Evolutionary conservation across 169 alveolate species (phyloP).

Genomic region (Plasmodium knowlesi): DNA sequence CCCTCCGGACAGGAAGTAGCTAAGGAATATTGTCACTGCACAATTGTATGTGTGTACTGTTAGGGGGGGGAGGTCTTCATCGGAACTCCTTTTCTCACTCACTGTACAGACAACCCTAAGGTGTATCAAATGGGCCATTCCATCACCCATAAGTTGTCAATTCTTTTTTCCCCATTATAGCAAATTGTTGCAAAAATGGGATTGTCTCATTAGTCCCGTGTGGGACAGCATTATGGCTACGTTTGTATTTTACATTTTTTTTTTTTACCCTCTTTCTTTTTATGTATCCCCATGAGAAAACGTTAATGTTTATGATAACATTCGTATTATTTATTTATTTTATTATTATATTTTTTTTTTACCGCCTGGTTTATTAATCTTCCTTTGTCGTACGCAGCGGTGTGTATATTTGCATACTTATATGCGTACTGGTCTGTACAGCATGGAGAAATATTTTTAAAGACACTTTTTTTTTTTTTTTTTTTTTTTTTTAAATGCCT

Average conservation of each 20-base stretch:
- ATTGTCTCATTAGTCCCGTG: not conserved
- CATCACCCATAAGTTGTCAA: not conserved
- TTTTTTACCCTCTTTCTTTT: not conserved
- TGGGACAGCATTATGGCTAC: not conserved
- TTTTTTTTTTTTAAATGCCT: not conserved
- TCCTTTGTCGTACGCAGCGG: not conserved
- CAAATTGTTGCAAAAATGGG: not conserved
- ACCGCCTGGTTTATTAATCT: not conserved
- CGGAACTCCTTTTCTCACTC: not conserved
- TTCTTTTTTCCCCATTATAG: not conserved
- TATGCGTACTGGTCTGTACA: not conserved
- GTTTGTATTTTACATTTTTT: not conserved
- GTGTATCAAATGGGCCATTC: not conserved
- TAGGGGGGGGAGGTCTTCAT: not conserved
- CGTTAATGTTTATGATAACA: not conserved
- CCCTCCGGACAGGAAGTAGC: not conserved
- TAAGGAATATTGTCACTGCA: not conserved
- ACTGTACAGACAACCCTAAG: not conserved
- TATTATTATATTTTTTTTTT: too few relatives aligned
- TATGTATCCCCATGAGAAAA: not conserved
- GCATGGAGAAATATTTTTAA: not conserved
- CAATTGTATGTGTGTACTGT: not conserved
- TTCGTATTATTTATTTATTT: not conserved
- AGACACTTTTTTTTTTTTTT: not conserved
- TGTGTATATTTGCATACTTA: conserved; percentile 4